These are phyloP conservation scores for Acanthamoeba sp. DNA, from an alignment of 208 protist genomes.

Conservation along the genomic window DNA sequence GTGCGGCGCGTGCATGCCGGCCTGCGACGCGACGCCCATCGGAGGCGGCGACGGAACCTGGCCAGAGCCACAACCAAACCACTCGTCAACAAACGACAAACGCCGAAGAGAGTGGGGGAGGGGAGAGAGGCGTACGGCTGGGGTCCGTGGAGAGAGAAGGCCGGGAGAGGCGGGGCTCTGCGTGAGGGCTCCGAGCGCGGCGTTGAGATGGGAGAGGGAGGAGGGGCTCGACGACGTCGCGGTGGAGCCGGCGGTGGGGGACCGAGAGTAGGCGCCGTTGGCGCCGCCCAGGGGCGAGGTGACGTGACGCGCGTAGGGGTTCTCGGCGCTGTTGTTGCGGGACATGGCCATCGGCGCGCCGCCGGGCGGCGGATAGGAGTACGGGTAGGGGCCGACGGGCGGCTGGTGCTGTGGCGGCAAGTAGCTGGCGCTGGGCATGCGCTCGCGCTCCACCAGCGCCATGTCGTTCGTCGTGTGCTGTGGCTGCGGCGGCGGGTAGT, in stretches of 20 bases:
- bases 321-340: neutral
- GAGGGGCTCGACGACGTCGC: neutral
- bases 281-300: neutral
- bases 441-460: neutral
- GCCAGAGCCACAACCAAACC: neutral
- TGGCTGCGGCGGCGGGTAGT: neutral
- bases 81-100: no score
- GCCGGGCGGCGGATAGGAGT: neutral
- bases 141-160: neutral
- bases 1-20: neutral
- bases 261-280: neutral
- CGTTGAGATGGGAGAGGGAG: slow-evolving; percentile 28
- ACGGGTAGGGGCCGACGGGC: neutral
- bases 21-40: neutral
- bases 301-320: slow-evolving; percentile 2
- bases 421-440: neutral
- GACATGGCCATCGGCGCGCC: neutral
- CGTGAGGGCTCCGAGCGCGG: neutral
- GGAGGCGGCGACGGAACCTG: neutral
- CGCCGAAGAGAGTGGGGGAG: no score
- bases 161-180: neutral
- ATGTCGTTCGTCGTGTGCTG: neutral
- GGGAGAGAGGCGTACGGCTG: neutral
- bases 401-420: neutral
- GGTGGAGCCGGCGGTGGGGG: neutral